Evolutionary conservation across 2,329 filamentous ascomycete genomes (phyloP), one percentile per base, ranked within the genome.

Genomic region (Cladosporium austrohemisphaericum): DNA sequence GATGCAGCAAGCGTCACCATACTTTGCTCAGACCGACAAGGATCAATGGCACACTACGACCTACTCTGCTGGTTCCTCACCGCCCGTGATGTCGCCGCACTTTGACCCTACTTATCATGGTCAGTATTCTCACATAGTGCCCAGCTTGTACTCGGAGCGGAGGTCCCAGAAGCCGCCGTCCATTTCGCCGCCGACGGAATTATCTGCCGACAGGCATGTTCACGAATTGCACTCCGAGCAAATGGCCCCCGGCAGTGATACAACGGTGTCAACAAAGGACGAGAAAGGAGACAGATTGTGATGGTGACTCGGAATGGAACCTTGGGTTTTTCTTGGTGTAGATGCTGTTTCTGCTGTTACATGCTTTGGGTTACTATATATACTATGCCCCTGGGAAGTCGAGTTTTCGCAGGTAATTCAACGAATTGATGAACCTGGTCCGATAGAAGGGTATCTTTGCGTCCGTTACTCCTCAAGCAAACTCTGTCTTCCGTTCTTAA

Each of bases 1-100:
- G 16, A 52, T 52, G 44, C 54, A 50, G 23, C 38, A 46, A 20
- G 14, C 46, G 4, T 48, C 49, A 10, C 51, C 44, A 0, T 56
- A 57, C 26, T 50, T 47, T 23, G 20, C 32, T 9, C 48, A 25
- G 13, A 26, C 19, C 10, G 33, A 49, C 3, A 26, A 36, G n/a
- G n/a, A 41, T 26, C 13, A 33, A 36, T 22, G 46, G 25, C 26
- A 49, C 23, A 8, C 16, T 25, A 16, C n/a, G 8, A 5, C 10
- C 2, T 37, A 26, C 6, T 36, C 47, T 25, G 29, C 19, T 23
- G 33, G 38, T 16, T 36, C 20, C 18, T 45, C 37, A 13, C 46
- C 38, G 28, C 49, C 52, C 3, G 25, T 48, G 33, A 37, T 51
- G 23, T 46, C 50, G 16, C 47, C 51, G 4, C 38, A 50, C 25